phyloP scores from a whole-genome alignment of 441 rosid genomes.

The Syzygium malaccense region DNA sequence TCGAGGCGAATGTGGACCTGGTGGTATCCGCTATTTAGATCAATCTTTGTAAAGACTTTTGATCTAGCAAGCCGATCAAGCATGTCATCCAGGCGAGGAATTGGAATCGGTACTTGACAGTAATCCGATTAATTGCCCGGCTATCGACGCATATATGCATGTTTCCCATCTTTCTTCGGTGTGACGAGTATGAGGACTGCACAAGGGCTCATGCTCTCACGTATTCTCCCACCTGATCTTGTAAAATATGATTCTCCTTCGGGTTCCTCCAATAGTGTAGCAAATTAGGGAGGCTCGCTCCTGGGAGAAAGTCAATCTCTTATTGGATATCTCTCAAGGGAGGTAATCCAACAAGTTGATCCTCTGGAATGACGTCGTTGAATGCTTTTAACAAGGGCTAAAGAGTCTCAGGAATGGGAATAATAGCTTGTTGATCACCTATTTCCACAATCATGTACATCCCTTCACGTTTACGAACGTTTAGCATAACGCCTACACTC shows the following conservation, averaged over 20 bases:
- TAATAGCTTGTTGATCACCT: too few species aligned
- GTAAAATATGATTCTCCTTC: not conserved
- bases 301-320: not conserved
- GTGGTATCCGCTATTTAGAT: not conserved
- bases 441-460: too few species aligned
- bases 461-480: too few species aligned
- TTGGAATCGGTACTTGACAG: not conserved
- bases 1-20: not conserved
- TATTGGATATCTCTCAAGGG: not conserved
- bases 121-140: not conserved
- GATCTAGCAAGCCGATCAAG: not conserved
- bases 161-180: not conserved
- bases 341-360: too few species aligned
- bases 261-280: not conserved
- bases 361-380: too few species aligned
- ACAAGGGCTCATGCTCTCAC: not conserved
- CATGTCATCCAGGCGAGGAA: not conserved
- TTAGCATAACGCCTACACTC: not conserved
- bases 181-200: rapidly evolving
- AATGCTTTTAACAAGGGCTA: too few species aligned
- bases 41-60: not conserved
- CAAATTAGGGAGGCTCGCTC: not conserved
- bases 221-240: not conserved
- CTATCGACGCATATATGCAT: not conserved
- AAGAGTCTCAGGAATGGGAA: too few species aligned